Conservation (phyloP, 495 filamentous ascomycete genomes). For the Aspergillus hancockii region DNA sequence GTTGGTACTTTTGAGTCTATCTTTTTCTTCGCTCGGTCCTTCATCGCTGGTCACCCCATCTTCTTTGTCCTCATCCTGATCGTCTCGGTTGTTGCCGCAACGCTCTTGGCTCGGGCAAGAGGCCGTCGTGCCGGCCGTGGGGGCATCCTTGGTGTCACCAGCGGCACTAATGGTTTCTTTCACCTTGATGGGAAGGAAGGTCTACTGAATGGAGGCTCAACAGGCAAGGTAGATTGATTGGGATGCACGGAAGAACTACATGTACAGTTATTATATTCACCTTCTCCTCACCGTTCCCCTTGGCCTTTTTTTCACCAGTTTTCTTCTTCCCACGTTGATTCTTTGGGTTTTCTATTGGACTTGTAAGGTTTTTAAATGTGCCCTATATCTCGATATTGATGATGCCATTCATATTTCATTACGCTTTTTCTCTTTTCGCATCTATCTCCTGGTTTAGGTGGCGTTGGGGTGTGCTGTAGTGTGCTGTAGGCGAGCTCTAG, state of each 20-base stretch:
- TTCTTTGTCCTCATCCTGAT: slow-evolving; percentile 64
- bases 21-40: slow-evolving; percentile 72
- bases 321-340: slow-evolving; percentile 18
- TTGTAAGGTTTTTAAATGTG: slow-evolving; percentile 1
- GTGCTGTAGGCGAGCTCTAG: slow-evolving; percentile 1
- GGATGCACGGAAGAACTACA: slow-evolving; percentile 20
- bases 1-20: slow-evolving; percentile 73
- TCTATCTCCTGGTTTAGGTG: slow-evolving; percentile 6
- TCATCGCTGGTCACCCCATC: slow-evolving; percentile 70
- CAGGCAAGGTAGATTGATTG: slow-evolving; percentile 78
- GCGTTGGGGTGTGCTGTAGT: slow-evolving; percentile 1
- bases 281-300: slow-evolving; percentile 30
- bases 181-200: slow-evolving; percentile 77
- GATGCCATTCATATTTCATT: neutral
- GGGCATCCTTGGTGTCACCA: slow-evolving; percentile 56
- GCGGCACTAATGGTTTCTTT: slow-evolving; percentile 68
- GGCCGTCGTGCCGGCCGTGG: slow-evolving; percentile 39
- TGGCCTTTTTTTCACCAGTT: slow-evolving; percentile 13
- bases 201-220: slow-evolving; percentile 54
- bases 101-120: slow-evolving; percentile 37
- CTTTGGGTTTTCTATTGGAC: slow-evolving; percentile 14
- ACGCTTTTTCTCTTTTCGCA: neutral
- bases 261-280: slow-evolving; percentile 43
- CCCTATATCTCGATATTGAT: slow-evolving; percentile 12
- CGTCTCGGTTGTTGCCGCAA: slow-evolving; percentile 38